Percentiles rank a stretch among this genome's conserved stretches.
Evolutionary conservation across 768 basidiomycete species (phyloP).

Genomic region (Boletus sensibilis): DNA sequence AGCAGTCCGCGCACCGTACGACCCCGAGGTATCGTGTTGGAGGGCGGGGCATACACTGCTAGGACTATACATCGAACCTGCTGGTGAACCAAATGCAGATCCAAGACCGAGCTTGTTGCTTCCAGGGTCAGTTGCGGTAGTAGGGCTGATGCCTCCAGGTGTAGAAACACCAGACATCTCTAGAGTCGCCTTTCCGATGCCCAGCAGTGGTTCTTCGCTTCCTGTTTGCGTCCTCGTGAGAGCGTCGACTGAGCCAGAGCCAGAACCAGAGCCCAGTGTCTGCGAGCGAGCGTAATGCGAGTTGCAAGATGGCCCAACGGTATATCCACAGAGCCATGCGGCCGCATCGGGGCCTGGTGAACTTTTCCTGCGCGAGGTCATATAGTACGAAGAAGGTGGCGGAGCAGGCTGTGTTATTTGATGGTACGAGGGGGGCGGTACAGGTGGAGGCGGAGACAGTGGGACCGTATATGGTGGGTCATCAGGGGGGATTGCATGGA

Average conservation of each 20-base stretch:
- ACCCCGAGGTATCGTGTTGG: slow-evolving; percentile 20
- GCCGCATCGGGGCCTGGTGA: slow-evolving; percentile 31
- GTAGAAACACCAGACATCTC: slow-evolving; percentile 8
- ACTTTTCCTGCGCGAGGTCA: slow-evolving; percentile 16
- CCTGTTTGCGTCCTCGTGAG: slow-evolving; percentile 30
- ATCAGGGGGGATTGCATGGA: slow-evolving; percentile 11
- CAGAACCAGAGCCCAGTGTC: slow-evolving; percentile 28
- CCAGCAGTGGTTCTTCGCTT: slow-evolving; percentile 31
- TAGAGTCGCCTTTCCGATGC: slow-evolving; percentile 10
- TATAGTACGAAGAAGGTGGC: slow-evolving; percentile 29
- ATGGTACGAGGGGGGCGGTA: background rate
- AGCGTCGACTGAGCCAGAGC: slow-evolving; percentile 27
- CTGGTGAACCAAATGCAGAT: slow-evolving; percentile 32
- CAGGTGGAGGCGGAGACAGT: slow-evolving; percentile 28
- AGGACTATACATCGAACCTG: slow-evolving; percentile 21
- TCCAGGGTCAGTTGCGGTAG: slow-evolving; percentile 5
- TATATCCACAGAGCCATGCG: slow-evolving; percentile 27
- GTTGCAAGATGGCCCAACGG: slow-evolving; percentile 23
- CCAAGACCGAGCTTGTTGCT: slow-evolving; percentile 21
- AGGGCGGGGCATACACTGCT: slow-evolving; percentile 6
- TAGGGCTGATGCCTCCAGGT: slow-evolving; percentile 8
- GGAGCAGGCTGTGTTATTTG: slow-evolving; percentile 14
- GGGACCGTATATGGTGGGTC: slow-evolving; percentile 18
- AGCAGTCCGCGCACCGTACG: slow-evolving; percentile 16
- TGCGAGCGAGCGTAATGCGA: slow-evolving; percentile 32